Evolutionary conservation across 345 rosid species (phyloP).

Genomic region (Chamaenerion angustifolium): DNA sequence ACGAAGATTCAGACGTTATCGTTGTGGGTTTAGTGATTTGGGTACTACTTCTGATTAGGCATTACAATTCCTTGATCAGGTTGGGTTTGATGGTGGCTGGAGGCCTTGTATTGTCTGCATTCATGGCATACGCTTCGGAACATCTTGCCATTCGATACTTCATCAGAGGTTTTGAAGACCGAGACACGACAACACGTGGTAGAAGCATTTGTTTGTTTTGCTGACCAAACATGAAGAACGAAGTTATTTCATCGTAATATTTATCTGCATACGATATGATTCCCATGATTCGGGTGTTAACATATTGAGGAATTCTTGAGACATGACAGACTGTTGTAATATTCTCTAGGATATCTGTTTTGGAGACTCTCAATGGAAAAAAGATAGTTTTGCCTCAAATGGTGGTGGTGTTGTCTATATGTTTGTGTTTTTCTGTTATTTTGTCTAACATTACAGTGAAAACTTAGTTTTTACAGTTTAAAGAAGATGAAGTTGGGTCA

Average conservation of each 20-base stretch:
- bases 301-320: constrained; percentile 4
- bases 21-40: neutral
- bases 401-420: neutral
- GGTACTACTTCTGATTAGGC: neutral
- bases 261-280: neutral
- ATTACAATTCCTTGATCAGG: constrained; percentile 24
- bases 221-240: constrained; percentile 13
- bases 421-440: neutral
- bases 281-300: constrained; percentile 14
- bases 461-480: too few species aligned
- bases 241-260: neutral
- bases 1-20: neutral
- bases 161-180: constrained; percentile 57
- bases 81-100: constrained; percentile 75
- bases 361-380: too few species aligned
- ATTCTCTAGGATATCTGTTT: neutral
- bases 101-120: constrained; percentile 62
- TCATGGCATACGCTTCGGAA: constrained; percentile 88
- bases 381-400: neutral
- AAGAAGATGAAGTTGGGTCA: too few species aligned
- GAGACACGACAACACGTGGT: constrained; percentile 28
- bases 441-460: too few species aligned
- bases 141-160: constrained; percentile 58
- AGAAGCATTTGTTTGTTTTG: constrained; percentile 35
- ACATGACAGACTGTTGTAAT: constrained; percentile 6